Evolutionary conservation across 2,329 filamentous ascomycete genomes (phyloP).

Genomic region (Fusarium foetens): DNA sequence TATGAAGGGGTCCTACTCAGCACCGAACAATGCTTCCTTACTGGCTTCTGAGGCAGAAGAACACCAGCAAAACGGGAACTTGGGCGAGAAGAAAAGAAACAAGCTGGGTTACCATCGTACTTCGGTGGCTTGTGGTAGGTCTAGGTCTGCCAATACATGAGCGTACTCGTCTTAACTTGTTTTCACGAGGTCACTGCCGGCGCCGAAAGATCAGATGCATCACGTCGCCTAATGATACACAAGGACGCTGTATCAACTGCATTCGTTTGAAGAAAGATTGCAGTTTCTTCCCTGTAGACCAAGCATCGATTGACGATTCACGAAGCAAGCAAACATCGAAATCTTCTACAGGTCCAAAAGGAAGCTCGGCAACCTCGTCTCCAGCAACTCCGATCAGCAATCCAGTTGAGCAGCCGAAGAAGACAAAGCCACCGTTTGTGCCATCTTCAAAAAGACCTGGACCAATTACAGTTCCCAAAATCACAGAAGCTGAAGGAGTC

Average conservation of each 20-base stretch:
- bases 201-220: slow-evolving; percentile 94
- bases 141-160: background rate
- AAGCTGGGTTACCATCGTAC: slow-evolving; percentile 96
- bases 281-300: slow-evolving; percentile 90
- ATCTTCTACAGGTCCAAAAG: slow-evolving; percentile 52
- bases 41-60: slow-evolving; percentile 50
- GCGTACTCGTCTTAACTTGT: slow-evolving; percentile 3
- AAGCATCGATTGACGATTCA: slow-evolving; percentile 65
- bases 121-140: slow-evolving; percentile 94
- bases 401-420: slow-evolving; percentile 53
- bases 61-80: slow-evolving; percentile 47
- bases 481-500: slow-evolving; percentile 52
- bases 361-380: slow-evolving; percentile 60
- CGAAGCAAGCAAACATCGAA: slow-evolving; percentile 56
- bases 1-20: slow-evolving; percentile 62
- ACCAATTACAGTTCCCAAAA: slow-evolving; percentile 55
- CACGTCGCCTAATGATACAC: slow-evolving; percentile 74
- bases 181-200: slow-evolving; percentile 80
- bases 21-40: slow-evolving; percentile 58
- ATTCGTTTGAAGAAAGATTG: slow-evolving; percentile 95
- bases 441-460: slow-evolving; percentile 58
- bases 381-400: slow-evolving; percentile 58
- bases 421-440: slow-evolving; percentile 52
- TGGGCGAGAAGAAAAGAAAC: slow-evolving; percentile 74
- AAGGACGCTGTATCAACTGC: slow-evolving; percentile 88